Evolutionary conservation across 148 eudicot species (phyloP), one percentile per base, ranked within the genome.

Genomic region (Tetragonia tetragonoides): DNA sequence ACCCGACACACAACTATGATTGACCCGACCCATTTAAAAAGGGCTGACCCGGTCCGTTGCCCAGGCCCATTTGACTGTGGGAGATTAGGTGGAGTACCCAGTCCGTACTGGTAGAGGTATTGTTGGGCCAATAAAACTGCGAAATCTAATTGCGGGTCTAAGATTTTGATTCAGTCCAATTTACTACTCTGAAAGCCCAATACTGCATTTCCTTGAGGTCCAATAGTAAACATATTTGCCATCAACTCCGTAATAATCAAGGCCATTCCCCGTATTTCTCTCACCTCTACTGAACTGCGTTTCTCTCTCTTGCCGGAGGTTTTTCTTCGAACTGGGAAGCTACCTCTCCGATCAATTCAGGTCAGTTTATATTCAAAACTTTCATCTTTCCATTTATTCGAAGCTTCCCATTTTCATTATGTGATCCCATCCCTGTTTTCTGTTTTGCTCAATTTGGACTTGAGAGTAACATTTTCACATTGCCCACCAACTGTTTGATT

Each of bases 401-500:
- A 69, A 3, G 37, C 20, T 16, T 44, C 44, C 0, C 16, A 21
- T 42, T 61, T 4, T 23, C 37, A n/a, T 62, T 39, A 16, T 37
- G 0, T 28, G 17, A 15, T 44, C 15, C 23, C 3, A 3, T 56
- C 18, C 42, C 44, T 10, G 56, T 20, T 17, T 39, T 41, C 3
- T 9, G 11, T 14, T 15, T 14, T 42, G 4, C 9, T 7, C 3
- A 5, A 20, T 18, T 47, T 38, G 54, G 17, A 1, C 1, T 16
- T 1, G 3, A 7, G 16, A 38, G 34, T 18, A 1, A 23, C 16
- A 44, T 65, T 60, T 42, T 21, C 40, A 3, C 7, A 6, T 44
- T 69, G 80, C 80, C 34, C 74, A 59, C 74, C 20, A 77, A 34
- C 16, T 68, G 80, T 69, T 77, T 40, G 80, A 56, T 42, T 65